These are phyloP conservation scores for Cordyceps cicadae DNA, from an alignment of 2,329 filamentous ascomycete genomes.

Conservation along the genomic window DNA sequence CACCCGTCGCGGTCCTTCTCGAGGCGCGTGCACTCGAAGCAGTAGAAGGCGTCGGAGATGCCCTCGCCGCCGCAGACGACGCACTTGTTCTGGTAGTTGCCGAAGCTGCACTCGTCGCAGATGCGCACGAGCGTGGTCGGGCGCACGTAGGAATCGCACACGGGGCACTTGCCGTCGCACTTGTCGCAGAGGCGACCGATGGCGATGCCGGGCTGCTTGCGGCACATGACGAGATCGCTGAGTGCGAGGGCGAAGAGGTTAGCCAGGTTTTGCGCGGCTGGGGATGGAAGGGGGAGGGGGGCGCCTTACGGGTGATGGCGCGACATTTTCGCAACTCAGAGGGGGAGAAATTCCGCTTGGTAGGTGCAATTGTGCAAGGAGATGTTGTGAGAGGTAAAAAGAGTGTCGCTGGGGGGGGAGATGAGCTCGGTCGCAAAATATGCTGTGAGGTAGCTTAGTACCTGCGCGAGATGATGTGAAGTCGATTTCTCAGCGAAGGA, in stretches of 20 bases:
- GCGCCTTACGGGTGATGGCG: conserved; percentile 78
- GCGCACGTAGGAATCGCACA: conserved; percentile 97
- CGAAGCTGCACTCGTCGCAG: conserved; percentile 98
- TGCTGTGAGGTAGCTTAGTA: conserved; percentile 1
- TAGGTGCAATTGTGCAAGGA: not conserved
- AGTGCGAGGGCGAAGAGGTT: not conserved
- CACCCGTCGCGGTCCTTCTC: conserved; percentile 97
- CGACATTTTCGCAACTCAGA: conserved; percentile 54
- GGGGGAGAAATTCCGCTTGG: not conserved
- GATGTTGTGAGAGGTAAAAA: not conserved
- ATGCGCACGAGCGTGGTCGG: conserved; percentile 96
- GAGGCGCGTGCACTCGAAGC: conserved; percentile 93
- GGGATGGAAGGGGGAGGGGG: not conserved
- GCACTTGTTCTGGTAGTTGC: conserved; percentile 99
- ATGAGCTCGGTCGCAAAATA: conserved; percentile 8
- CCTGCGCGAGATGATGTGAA: conserved; percentile 11
- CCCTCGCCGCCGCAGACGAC: conserved; percentile 97
- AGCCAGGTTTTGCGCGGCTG: not conserved
- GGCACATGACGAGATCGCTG: conserved; percentile 98
- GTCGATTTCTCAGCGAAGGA: conserved; percentile 35
- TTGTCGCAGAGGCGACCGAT: conserved; percentile 99
- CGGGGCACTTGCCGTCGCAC: conserved; percentile 98
- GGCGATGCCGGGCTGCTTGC: conserved; percentile 93
- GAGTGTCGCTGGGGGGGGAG: conserved; percentile 4
- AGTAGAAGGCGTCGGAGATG: conserved; percentile 97